These are phyloP conservation scores for Apiotrichum domesticum DNA, from an alignment of 1,284 basidiomycete species.

Conservation along the genomic window DNA sequence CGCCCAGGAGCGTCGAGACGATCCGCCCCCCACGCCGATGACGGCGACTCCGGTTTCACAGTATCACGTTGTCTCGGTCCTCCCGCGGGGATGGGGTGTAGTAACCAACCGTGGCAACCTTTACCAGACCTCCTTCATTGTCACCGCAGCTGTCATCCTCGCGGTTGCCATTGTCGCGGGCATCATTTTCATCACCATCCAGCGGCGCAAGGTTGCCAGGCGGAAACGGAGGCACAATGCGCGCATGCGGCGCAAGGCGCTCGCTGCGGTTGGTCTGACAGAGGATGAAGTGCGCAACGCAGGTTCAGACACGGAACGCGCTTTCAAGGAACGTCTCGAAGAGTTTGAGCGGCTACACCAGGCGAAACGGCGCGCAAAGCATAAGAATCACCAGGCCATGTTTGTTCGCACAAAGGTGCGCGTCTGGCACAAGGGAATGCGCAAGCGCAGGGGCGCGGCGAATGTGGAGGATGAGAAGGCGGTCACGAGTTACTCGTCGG, in stretches of 20 bases:
- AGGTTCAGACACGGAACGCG: slow-evolving; percentile 13
- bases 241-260: slow-evolving; percentile 33
- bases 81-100: slow-evolving; percentile 10
- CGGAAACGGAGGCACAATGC: slow-evolving; percentile 35
- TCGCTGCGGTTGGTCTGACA: slow-evolving; percentile 34
- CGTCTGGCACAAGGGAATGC: slow-evolving; percentile 31
- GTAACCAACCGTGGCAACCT: slow-evolving; percentile 24
- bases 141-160: slow-evolving; percentile 39
- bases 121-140: slow-evolving; percentile 44
- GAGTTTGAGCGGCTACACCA: slow-evolving; percentile 32
- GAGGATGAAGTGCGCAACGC: slow-evolving; percentile 26
- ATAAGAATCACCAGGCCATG: slow-evolving; percentile 19
- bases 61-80: background rate
- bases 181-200: slow-evolving; percentile 35
- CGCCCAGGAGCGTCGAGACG: background rate
- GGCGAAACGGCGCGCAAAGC: slow-evolving; percentile 12
- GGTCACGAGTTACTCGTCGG: slow-evolving; percentile 4
- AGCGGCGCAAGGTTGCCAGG: slow-evolving; percentile 35
- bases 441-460: slow-evolving; percentile 7
- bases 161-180: slow-evolving; percentile 36
- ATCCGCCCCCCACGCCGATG: background rate
- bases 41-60: background rate
- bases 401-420: slow-evolving; percentile 33
- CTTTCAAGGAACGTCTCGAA: slow-evolving; percentile 28
- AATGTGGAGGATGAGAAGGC: slow-evolving; percentile 1